Conservation (phyloP, 1,139 yeast genomes). For the Geotrichum aggregatum region DNA sequence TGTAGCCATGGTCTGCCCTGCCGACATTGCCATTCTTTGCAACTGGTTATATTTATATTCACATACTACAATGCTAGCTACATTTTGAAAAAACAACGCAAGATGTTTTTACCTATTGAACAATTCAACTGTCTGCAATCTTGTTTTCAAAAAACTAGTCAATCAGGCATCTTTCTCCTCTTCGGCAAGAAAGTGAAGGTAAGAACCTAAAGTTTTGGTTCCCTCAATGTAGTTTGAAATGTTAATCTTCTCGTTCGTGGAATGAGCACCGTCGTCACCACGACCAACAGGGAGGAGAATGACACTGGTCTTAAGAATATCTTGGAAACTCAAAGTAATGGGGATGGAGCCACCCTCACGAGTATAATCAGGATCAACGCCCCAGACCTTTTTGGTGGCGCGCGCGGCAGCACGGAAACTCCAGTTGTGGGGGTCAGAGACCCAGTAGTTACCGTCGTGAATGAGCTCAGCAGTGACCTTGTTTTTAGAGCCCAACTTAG, state of each 20-base stretch:
- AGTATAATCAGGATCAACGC: constrained; percentile 90
- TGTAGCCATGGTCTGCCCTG: no score
- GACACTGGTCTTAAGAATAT: constrained; percentile 78
- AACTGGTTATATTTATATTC: neutral
- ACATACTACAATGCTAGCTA: neutral
- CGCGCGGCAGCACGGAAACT: constrained; percentile 89
- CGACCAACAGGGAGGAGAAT: constrained; percentile 93
- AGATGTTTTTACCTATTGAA: no score
- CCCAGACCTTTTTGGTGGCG: constrained; percentile 94
- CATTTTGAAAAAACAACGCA: no score
- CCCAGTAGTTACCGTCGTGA: constrained; percentile 97
- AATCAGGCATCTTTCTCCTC: constrained; percentile 37
- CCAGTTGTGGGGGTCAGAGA: constrained; percentile 87
- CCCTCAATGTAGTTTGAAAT: constrained; percentile 88
- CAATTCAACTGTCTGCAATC: no score
- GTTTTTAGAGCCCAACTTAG: constrained; percentile 71
- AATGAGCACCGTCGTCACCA: constrained; percentile 99
- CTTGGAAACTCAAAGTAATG: constrained; percentile 86
- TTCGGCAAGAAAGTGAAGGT: constrained; percentile 76
- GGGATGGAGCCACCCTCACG: constrained; percentile 99
- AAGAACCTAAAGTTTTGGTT: constrained; percentile 88
- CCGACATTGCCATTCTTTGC: no score
- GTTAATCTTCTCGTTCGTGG: constrained; percentile 91
- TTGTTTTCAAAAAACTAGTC: neutral
- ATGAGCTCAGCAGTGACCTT: constrained; percentile 65